Conservation (phyloP, 768 basidiomycete species). For the Tubosaeta sp. region DNA sequence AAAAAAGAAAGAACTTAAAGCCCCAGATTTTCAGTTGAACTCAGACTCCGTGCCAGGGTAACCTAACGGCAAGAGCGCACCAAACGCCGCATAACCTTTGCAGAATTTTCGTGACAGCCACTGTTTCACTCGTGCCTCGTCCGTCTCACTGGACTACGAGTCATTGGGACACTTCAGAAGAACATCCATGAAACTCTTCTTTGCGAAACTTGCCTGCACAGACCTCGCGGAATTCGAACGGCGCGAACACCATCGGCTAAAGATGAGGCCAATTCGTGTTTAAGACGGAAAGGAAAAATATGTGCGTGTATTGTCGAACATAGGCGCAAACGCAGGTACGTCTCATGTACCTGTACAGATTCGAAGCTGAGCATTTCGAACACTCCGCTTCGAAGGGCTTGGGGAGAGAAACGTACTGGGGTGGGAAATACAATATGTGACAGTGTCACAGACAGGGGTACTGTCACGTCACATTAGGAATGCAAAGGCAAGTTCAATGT, state of each 20-base stretch:
- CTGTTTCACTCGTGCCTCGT: conserved; percentile 1
- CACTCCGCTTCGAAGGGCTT: not conserved
- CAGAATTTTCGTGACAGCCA: conserved; percentile 15
- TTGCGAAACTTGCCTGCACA: not conserved
- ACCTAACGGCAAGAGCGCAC: conserved; percentile 26
- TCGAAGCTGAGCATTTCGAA: not conserved
- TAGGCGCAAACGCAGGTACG: not conserved
- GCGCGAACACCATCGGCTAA: conserved; percentile 9
- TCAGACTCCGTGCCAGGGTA: conserved; percentile 21
- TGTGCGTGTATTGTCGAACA: not conserved
- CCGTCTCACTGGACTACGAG: not conserved
- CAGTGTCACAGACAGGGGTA: conserved; percentile 25
- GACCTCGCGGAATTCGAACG: conserved; percentile 12
- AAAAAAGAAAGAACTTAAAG: not conserved
- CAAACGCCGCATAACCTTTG: conserved; percentile 16
- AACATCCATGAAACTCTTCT: not conserved
- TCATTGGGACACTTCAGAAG: not conserved
- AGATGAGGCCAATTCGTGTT: not conserved
- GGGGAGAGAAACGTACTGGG: not conserved
- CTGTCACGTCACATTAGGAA: conserved; percentile 25
- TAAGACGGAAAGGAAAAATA: not conserved
- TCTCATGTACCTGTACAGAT: not conserved
- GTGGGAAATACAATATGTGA: conserved; percentile 18
- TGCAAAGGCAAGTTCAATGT: conserved; percentile 29
- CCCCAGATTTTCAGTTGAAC: conserved; percentile 11